These are phyloP conservation scores for Physcomitrellopsis africana DNA, from an alignment of 225 moss, liverwort and hornwort genomes.

Conservation along the genomic window DNA sequence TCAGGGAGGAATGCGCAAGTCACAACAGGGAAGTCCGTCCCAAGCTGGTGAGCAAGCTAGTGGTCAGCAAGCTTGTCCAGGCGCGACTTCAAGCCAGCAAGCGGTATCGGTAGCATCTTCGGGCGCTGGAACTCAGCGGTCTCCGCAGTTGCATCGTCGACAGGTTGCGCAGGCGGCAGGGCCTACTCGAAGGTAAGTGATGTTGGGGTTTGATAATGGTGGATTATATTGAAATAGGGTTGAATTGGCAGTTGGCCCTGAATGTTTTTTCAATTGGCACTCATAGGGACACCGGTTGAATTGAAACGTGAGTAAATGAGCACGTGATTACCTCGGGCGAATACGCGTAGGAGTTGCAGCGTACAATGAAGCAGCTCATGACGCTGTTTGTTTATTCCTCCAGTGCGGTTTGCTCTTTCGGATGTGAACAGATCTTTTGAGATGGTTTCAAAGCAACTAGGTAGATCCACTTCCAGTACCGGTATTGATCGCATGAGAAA, in stretches of 20 bases:
- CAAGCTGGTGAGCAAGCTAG: slow-evolving; percentile 25
- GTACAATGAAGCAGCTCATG: not conserved
- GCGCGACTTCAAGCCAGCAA: slow-evolving; percentile 27
- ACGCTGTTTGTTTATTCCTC: not conserved
- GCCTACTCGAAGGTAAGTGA: slow-evolving; percentile 45
- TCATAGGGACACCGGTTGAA: slow-evolving; percentile 14
- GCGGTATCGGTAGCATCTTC: slow-evolving; percentile 13
- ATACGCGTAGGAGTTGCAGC: not conserved
- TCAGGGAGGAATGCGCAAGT: slow-evolving; percentile 41
- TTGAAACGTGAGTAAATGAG: not conserved
- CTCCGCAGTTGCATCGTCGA: slow-evolving; percentile 34
- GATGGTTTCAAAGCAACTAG: not conserved
- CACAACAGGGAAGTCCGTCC: slow-evolving; percentile 26
- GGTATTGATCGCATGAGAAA: not conserved
- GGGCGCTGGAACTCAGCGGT: slow-evolving; percentile 26
- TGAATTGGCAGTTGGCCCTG: not conserved
- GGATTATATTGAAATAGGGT: not conserved
- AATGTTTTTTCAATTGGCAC: not conserved
- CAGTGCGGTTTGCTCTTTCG: not conserved
- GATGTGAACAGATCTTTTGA: slow-evolving; percentile 5
- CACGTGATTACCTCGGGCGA: slow-evolving; percentile 12
- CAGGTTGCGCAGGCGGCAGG: slow-evolving; percentile 37
- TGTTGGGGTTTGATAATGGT: not conserved
- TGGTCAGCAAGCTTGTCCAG: slow-evolving; percentile 27
- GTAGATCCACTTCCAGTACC: slow-evolving; percentile 14